Percentiles rank a stretch among this genome's conserved stretches.
Evolutionary conservation across 176 grass and related monocot species (phyloP).

Genomic region (Elaeis guineensis): DNA sequence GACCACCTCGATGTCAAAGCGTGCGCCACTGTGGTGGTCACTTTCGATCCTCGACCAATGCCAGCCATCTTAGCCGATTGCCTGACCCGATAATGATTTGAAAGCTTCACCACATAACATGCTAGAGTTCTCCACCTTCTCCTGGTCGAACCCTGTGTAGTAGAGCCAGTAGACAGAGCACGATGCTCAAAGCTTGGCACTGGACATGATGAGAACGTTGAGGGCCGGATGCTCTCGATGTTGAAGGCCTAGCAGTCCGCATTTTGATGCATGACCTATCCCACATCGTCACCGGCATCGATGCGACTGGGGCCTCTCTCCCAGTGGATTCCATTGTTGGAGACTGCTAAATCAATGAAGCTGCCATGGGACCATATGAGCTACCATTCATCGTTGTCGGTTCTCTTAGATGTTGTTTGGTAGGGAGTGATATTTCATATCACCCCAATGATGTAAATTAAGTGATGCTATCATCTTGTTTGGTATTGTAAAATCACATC

Average conservation of each 20-base stretch:
- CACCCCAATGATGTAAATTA: no score
- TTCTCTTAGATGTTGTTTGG: no score
- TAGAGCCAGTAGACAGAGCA: conserved; percentile 77
- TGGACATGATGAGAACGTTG: conserved; percentile 73
- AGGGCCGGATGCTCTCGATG: conserved; percentile 43
- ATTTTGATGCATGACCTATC: conserved; percentile 30
- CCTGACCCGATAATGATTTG: conserved; percentile 28
- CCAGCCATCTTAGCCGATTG: conserved; percentile 70
- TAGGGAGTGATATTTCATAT: no score
- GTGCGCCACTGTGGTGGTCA: conserved; percentile 59
- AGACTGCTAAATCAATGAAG: conserved; percentile 42
- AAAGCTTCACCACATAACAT: no score
- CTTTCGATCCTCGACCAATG: conserved; percentile 87
- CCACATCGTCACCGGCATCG: conserved; percentile 5
- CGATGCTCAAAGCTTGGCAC: conserved; percentile 31
- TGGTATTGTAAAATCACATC: no score
- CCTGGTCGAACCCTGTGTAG: conserved; percentile 59
- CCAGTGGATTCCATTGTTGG: conserved; percentile 64
- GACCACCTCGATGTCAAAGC: conserved; percentile 29
- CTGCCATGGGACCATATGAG: conserved; percentile 55
- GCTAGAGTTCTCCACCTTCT: conserved; percentile 19
- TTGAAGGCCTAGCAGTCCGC: conserved; percentile 87
- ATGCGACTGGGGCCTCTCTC: conserved; percentile 10
- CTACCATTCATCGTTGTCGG: conserved; percentile 29
- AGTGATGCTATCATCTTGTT: no score